Conservation (phyloP, 371 early-diverging fungal genomes). For the Lichtheimia corymbifera region DNA sequence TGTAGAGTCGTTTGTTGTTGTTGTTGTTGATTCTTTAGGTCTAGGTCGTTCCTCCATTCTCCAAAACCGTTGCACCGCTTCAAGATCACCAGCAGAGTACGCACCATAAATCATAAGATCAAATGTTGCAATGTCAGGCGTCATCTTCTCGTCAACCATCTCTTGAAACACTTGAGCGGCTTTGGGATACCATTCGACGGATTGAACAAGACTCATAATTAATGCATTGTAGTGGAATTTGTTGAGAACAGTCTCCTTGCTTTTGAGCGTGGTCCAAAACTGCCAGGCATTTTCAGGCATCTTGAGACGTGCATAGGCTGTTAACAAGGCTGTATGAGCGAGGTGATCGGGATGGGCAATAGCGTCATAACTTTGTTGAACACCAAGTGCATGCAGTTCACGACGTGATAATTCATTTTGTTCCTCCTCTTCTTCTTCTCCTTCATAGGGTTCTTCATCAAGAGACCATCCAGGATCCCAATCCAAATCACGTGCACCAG, state of each 20-base stretch:
- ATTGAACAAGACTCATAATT: constrained; percentile 18
- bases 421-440: background rate
- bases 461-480: background rate
- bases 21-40: background rate
- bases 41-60: constrained; percentile 5
- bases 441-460: background rate
- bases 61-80: constrained; percentile 19
- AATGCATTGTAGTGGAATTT: constrained; percentile 34
- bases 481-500: constrained; percentile 21
- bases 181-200: constrained; percentile 29
- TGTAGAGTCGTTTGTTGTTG: background rate
- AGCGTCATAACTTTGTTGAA: constrained; percentile 11
- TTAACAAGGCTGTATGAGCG: constrained; percentile 27
- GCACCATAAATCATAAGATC: constrained; percentile 36
- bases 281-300: constrained; percentile 35
- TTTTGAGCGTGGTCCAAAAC: constrained; percentile 28
- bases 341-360: constrained; percentile 22
- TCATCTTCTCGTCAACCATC: constrained; percentile 15
- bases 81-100: constrained; percentile 17
- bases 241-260: background rate
- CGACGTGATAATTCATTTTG: constrained; percentile 7
- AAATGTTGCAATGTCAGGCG: constrained; percentile 23
- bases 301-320: constrained; percentile 22
- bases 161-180: constrained; percentile 30
- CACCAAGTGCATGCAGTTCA: constrained; percentile 11